Evolutionary conservation across 306 rosid species (phyloP), one percentile per base, ranked within the genome.

Genomic region (Fragaria ananassa): DNA sequence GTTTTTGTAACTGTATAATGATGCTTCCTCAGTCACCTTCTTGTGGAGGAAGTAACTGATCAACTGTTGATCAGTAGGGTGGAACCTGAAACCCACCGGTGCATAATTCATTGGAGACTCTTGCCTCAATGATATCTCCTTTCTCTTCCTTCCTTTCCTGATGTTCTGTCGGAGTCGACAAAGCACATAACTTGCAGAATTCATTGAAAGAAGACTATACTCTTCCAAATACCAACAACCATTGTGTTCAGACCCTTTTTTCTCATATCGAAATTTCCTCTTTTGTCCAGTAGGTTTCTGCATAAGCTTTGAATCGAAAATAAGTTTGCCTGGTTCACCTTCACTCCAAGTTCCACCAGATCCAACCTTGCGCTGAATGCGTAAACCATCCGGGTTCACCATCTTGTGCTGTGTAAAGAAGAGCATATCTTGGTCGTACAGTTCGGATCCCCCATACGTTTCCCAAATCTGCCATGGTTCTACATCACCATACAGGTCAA

Each of bases 401-500:
- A 1, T 34, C 63, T 71, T 71, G 18, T 29, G 19, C 18, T 50
- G 25, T 12, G 62, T 49, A 0, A 71, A 50, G 14, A 34, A 71
- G 60, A 14, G 34, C 13, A 71, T 15, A 3, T 50, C 62, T n/a
- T 49, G 44, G 50, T 68, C 53, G 14, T 12, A 14, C 37, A 12
- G 72, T 45, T 23, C 4, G 2, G 35, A 8, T 49, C 75, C 46
- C 7, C 62, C 62, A 21, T 46, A 69, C 2, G 5, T 10, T 11
- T 46, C 41, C 58, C 74, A 69, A 14, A 69, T 46, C 15, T 50
- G 8, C 75, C 62, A 71, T 29, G 61, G 62, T 71, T 31, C 29
- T 29, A 29, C 23, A 39, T n/a, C 14, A 39, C 62, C 75, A 4
- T 45, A 71, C 41, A 71, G 62, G 75, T 50, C 46, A 14, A 8